phyloP scores from a whole-genome alignment of 2,329 filamentous ascomycete species.

The Pseudogymnoascus sp. region DNA sequence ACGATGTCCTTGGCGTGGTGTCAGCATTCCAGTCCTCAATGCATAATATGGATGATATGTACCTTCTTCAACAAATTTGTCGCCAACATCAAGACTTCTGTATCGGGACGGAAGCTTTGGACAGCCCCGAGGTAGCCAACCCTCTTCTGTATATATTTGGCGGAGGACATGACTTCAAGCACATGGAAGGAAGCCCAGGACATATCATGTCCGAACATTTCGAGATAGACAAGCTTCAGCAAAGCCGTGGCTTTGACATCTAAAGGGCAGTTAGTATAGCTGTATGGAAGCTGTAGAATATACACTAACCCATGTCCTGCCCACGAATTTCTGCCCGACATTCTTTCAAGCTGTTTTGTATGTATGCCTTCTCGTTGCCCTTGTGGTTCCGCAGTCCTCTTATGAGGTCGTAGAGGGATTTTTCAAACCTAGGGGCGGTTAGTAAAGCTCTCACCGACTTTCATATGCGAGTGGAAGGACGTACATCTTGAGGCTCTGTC shows the following conservation, averaged over 20 bases:
- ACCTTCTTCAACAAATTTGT: constrained; percentile 96
- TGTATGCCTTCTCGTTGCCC: constrained; percentile 89
- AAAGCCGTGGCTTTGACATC: constrained; percentile 95
- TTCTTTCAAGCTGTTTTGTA: constrained; percentile 88
- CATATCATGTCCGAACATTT: constrained; percentile 99
- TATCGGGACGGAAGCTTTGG: constrained; percentile 91
- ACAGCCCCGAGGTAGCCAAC: constrained; percentile 92
- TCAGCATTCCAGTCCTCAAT: constrained; percentile 5
- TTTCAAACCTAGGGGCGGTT: constrained; percentile 72
- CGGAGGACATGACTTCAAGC: constrained; percentile 95
- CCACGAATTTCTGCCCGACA: constrained; percentile 86
- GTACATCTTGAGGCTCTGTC: constrained; percentile 7
- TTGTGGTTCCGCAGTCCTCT: constrained; percentile 92
- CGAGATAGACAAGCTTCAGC: constrained; percentile 91
- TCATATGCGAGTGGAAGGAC: not conserved
- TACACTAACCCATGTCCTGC: constrained; percentile 74
- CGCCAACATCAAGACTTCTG: constrained; percentile 93
- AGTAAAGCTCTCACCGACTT: not conserved
- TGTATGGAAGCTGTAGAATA: not conserved
- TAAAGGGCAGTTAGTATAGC: constrained; percentile 27
- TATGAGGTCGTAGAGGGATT: constrained; percentile 98
- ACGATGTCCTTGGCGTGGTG: constrained; percentile 54
- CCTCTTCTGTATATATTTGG: constrained; percentile 90
- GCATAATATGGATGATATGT: constrained; percentile 7
- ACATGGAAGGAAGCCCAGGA: constrained; percentile 98